These are phyloP conservation scores for Starmera amethionina DNA, from an alignment of 805 yeast genomes.

Conservation along the genomic window DNA sequence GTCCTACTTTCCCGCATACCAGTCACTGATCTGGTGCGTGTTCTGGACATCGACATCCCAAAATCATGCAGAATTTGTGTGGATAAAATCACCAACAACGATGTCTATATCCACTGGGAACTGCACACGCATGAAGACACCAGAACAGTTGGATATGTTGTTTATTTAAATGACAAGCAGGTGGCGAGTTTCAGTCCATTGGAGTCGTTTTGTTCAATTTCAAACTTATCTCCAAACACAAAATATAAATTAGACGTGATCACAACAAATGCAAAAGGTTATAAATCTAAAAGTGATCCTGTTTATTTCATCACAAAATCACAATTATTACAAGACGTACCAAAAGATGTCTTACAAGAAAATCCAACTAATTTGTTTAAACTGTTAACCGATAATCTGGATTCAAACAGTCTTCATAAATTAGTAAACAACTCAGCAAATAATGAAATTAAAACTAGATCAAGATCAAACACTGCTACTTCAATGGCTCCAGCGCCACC, in stretches of 20 bases:
- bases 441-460: slow-evolving; percentile 17
- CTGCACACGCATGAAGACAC: slow-evolving; percentile 9
- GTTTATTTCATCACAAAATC: slow-evolving; percentile 30
- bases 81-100: slow-evolving; percentile 36
- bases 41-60: slow-evolving; percentile 44
- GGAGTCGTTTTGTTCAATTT: slow-evolving; percentile 25
- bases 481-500: slow-evolving; percentile 8
- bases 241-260: slow-evolving; percentile 35
- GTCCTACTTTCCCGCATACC: slow-evolving; percentile 25
- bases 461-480: slow-evolving; percentile 25
- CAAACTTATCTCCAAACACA: slow-evolving; percentile 23
- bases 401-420: slow-evolving; percentile 20
- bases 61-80: slow-evolving; percentile 44
- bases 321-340: slow-evolving; percentile 10
- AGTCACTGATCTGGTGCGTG: slow-evolving; percentile 33
- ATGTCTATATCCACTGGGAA: slow-evolving; percentile 51
- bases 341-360: slow-evolving; percentile 18
- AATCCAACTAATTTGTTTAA: slow-evolving; percentile 29
- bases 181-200: slow-evolving; percentile 24
- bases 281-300: slow-evolving; percentile 30
- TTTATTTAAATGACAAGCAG: slow-evolving; percentile 31
- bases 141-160: slow-evolving; percentile 24
- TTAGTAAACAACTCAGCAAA: slow-evolving; percentile 10
- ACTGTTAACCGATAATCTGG: slow-evolving; percentile 23
- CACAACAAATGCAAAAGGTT: slow-evolving; percentile 28